Evolutionary conservation across 768 basidiomycete species (phyloP).

Genomic region (Lactarius sanguifluus): DNA sequence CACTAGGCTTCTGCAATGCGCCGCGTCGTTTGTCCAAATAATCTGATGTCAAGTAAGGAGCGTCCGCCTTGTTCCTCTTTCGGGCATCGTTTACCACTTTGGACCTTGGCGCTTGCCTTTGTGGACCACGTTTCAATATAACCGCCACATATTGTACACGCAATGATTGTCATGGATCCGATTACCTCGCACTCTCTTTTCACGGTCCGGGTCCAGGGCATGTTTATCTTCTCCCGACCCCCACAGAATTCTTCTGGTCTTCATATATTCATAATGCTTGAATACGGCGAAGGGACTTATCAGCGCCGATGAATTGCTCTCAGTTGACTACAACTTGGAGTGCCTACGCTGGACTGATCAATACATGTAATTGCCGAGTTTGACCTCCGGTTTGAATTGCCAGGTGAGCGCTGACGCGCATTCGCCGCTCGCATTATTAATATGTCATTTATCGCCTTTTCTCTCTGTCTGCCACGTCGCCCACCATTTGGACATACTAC

Average conservation of each 20-base stretch:
- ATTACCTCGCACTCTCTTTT: background rate
- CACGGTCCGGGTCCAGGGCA: constrained; percentile 1
- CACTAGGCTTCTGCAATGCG: background rate
- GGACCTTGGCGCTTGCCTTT: too few relatives aligned
- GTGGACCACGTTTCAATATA: background rate
- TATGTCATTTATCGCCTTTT: background rate
- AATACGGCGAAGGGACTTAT: background rate
- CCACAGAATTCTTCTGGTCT: background rate
- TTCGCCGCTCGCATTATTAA: background rate
- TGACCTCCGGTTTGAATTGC: background rate
- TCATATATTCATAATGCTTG: background rate
- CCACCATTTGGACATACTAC: background rate
- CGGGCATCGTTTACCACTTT: background rate
- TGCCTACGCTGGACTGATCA: background rate
- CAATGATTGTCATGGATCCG: background rate
- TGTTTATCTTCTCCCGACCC: too few relatives aligned
- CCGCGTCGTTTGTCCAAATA: background rate
- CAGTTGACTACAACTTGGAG: background rate
- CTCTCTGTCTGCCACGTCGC: background rate
- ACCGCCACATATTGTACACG: background rate
- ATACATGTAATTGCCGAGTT: too few relatives aligned
- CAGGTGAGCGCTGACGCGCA: background rate
- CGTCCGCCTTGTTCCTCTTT: background rate
- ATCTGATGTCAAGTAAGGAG: background rate
- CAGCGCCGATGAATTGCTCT: too few relatives aligned